Evolutionary conservation across 2,329 filamentous ascomycete genomes (phyloP).

Genomic region (Diaporthe caulivora): DNA sequence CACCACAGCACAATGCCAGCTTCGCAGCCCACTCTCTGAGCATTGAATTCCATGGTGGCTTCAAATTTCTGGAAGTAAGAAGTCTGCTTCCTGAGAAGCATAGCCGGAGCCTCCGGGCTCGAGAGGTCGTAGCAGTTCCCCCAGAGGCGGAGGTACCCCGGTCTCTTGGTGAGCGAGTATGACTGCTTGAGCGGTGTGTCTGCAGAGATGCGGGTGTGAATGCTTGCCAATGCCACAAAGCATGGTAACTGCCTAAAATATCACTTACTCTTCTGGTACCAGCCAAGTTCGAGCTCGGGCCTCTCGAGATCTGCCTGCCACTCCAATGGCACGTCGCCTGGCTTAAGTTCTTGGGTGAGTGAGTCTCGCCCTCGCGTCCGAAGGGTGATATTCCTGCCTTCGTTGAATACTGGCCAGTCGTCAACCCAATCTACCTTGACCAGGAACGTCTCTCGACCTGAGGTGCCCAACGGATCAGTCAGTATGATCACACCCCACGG

Average conservation of each 20-base stretch:
- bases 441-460: constrained; percentile 63
- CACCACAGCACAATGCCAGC: constrained; percentile 67
- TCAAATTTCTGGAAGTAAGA: constrained; percentile 57
- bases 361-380: constrained; percentile 48
- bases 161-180: constrained; percentile 59
- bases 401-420: constrained; percentile 65
- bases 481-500: background rate
- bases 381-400: constrained; percentile 57
- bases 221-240: background rate
- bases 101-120: constrained; percentile 62
- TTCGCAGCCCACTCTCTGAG: constrained; percentile 57
- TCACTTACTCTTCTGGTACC: constrained; percentile 53
- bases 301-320: constrained; percentile 52
- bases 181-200: constrained; percentile 62
- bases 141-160: constrained; percentile 59
- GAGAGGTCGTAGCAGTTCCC: constrained; percentile 65
- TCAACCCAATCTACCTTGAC: constrained; percentile 62
- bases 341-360: constrained; percentile 31
- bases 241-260: background rate
- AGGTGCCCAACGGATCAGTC: background rate
- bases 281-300: constrained; percentile 50
- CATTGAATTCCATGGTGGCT: constrained; percentile 59
- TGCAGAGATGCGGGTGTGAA: constrained; percentile 41
- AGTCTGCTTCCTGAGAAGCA: constrained; percentile 67
- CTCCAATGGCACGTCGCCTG: constrained; percentile 48